Percentiles rank a stretch among this genome's conserved stretches.
These are phyloP conservation scores for Biscogniauxia mediterranea DNA, from an alignment of 2,329 filamentous ascomycete genomes.

Conservation along the genomic window DNA sequence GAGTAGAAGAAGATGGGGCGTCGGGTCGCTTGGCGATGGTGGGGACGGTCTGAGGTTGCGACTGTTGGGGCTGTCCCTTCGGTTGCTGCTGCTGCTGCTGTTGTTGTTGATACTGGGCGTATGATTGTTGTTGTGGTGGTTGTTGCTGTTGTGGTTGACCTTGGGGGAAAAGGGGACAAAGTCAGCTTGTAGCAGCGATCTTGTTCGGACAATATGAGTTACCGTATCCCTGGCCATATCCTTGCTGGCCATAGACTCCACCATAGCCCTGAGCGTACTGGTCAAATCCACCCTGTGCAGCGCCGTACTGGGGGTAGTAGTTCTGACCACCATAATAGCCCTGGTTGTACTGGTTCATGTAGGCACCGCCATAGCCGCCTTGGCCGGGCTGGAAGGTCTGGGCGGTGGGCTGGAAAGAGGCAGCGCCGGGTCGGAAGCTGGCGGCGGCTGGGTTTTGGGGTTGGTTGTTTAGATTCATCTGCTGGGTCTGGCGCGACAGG, in stretches of 20 bases:
- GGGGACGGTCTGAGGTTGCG: conserved; percentile 39
- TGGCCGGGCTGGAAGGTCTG: conserved; percentile 72
- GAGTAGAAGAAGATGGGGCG: conserved; percentile 40
- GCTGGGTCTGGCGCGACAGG: conserved; percentile 73
- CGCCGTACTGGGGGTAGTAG: conserved; percentile 57
- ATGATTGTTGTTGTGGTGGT: conserved; percentile 35
- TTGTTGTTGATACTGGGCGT: conserved; percentile 53
- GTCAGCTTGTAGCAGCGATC: conserved; percentile 8
- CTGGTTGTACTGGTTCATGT: conserved; percentile 54
- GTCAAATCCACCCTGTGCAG: conserved; percentile 22
- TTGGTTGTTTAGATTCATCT: conserved; percentile 68
- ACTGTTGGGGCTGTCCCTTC: conserved; percentile 45
- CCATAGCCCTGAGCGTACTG: conserved; percentile 49
- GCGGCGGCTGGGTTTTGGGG: conserved; percentile 43
- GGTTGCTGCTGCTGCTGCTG: conserved; percentile 44
- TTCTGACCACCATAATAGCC: conserved; percentile 48
- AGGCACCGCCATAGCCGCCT: conserved; percentile 58
- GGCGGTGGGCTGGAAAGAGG: conserved; percentile 72
- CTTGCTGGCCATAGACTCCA: conserved; percentile 47
- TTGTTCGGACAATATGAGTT: conserved; percentile 45
- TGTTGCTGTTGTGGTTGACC: conserved; percentile 51
- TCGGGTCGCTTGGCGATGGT: conserved; percentile 64
- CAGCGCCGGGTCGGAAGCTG: conserved; percentile 64
- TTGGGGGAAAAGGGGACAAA: conserved; percentile 16
- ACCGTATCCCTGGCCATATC: conserved; percentile 54